Evolutionary conservation across 371 early-diverging fungal genomes (phyloP).

Genomic region (Mortierella polycephala): DNA sequence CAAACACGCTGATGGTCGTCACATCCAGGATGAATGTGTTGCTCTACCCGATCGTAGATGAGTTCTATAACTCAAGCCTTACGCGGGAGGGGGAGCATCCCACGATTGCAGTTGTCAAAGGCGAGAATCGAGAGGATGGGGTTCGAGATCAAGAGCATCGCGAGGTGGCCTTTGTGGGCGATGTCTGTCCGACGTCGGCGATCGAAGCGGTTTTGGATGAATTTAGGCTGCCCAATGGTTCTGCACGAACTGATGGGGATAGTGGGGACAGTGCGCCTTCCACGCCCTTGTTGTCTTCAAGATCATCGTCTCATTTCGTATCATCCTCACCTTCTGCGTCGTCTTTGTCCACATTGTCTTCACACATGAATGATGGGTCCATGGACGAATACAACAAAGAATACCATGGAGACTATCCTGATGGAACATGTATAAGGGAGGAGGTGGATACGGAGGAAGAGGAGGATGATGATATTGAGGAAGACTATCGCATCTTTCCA

Average conservation of each 20-base stretch:
- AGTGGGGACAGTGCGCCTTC: constrained; percentile 12
- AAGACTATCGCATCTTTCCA: constrained; percentile 18
- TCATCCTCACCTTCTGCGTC: constrained; percentile 12
- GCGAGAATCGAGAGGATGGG: constrained; percentile 6
- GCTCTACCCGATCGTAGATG: constrained; percentile 79
- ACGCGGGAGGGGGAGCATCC: background rate
- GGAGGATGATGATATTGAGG: constrained; percentile 18
- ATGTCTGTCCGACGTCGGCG: background rate
- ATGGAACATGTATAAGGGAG: background rate
- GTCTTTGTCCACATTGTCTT: constrained; percentile 12
- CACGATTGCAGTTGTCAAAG: constrained; percentile 6
- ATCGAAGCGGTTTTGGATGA: background rate
- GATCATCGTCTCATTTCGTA: background rate
- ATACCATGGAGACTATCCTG: background rate
- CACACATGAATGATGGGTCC: background rate
- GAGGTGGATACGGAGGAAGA: too few relatives aligned
- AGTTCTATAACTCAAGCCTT: constrained; percentile 61
- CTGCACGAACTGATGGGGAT: background rate
- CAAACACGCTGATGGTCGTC: constrained; percentile 80
- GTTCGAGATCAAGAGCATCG: constrained; percentile 6
- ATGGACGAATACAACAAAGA: background rate
- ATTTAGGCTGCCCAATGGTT: background rate
- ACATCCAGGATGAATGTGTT: constrained; percentile 82
- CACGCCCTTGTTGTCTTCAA: background rate
- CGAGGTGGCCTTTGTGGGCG: constrained; percentile 14